A percentile compares a stretch with the other conserved stretches of the same genome.
phyloP scores from a whole-genome alignment of 352 stramenopile species.

The Pythium aristosporum region DNA sequence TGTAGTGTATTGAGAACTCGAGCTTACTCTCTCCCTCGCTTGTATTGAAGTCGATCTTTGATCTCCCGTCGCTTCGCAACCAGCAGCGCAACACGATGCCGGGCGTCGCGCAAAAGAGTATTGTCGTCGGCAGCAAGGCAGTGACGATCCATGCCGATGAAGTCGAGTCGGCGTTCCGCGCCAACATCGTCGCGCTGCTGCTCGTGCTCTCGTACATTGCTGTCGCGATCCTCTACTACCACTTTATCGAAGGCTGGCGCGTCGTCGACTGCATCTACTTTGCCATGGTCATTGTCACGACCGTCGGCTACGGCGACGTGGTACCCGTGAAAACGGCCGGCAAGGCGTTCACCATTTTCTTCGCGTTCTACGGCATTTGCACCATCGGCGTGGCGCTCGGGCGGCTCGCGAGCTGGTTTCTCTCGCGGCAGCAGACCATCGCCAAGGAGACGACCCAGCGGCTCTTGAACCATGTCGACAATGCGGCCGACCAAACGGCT shows the following conservation, averaged over 20 bases:
- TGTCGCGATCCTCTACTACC: conserved; percentile 55
- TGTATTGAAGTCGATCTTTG: conserved; percentile 11
- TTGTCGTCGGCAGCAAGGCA: conserved; percentile 20
- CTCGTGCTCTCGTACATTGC: conserved; percentile 61
- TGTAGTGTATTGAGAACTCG: no score
- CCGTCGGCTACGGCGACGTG: conserved; percentile 87
- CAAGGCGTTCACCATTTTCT: conserved; percentile 88
- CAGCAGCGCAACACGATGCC: conserved; percentile 12
- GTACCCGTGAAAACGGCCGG: conserved; percentile 46
- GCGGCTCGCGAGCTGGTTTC: conserved; percentile 49
- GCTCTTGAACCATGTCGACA: conserved; percentile 48
- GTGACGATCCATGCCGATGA: background rate
- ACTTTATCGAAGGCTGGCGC: conserved; percentile 54
- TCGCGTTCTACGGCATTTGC: conserved; percentile 70
- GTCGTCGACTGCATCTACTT: conserved; percentile 90
- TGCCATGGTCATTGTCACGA: conserved; percentile 91
- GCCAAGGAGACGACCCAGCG: conserved; percentile 57
- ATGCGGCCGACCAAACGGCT: conserved; percentile 28
- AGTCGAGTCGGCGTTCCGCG: conserved; percentile 1
- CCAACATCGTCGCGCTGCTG: conserved; percentile 43
- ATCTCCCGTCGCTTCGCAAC: conserved; percentile 12
- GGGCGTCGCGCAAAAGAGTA: conserved; percentile 24
- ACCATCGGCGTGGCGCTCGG: conserved; percentile 70
- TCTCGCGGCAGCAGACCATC: conserved; percentile 52
- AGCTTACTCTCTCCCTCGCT: background rate